These are phyloP conservation scores for Colletotrichum musae DNA, from an alignment of 2,329 filamentous ascomycete genomes.

Conservation along the genomic window DNA sequence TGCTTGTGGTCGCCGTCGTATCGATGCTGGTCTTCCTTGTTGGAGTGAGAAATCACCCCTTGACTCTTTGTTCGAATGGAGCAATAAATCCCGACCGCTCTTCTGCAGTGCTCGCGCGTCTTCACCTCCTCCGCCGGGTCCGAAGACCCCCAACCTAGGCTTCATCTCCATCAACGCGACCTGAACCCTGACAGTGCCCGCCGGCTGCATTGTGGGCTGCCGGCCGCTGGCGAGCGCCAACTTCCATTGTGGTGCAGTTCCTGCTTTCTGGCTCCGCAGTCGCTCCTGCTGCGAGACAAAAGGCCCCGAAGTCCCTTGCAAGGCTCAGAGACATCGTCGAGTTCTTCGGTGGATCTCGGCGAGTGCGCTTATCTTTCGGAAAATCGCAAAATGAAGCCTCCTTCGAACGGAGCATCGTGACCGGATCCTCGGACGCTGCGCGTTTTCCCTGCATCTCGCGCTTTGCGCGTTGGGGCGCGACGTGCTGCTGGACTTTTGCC, in stretches of 20 bases:
- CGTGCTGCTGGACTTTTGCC: background rate
- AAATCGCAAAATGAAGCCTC: background rate
- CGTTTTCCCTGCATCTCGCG: background rate
- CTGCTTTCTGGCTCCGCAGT: constrained; percentile 2
- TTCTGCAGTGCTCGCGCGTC: constrained; percentile 6
- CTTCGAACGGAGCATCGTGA: background rate
- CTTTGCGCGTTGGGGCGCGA: background rate
- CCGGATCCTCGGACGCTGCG: constrained; percentile 1
- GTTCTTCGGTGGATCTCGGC: constrained; percentile 23
- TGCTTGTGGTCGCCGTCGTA: background rate
- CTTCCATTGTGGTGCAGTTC: too few relatives aligned
- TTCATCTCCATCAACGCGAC: too few relatives aligned
- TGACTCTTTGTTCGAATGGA: constrained; percentile 25
- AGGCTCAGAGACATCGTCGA: background rate
- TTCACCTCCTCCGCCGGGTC: constrained; percentile 15
- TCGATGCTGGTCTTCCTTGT: background rate
- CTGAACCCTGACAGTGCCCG: background rate
- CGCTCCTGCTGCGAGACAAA: constrained; percentile 15
- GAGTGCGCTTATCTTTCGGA: constrained; percentile 10
- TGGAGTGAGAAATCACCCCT: background rate
- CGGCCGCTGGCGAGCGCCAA: background rate
- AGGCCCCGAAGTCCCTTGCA: constrained; percentile 7
- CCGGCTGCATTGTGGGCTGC: constrained; percentile 1
- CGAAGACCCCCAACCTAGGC: constrained; percentile 1
- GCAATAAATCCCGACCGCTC: constrained; percentile 35